Base-by-base conservation (phyloP, 495 filamentous ascomycete genomes). In the Aspergillus ostianus region DNA sequence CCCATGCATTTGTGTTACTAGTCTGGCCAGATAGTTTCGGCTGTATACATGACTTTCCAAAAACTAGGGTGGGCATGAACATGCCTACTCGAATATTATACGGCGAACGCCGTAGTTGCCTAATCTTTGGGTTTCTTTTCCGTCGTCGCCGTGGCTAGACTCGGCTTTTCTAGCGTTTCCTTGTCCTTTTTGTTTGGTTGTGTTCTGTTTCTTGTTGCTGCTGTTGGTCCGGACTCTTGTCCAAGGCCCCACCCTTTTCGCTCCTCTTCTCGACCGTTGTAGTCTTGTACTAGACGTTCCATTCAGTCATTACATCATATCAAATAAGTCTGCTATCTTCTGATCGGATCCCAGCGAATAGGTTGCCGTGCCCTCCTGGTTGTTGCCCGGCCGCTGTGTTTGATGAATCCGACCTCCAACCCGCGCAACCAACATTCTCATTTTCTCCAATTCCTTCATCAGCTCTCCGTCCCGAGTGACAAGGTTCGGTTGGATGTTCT, bases 401-500 rank as follows among this genome's bases (percentile, higher is more conserved):
- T 77, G 71, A 64, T 64, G 64, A 46, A 91, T 76, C 54, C 88
- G 77, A 3, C 80, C 88, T 3, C 84, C 82, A 26, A 93, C 87
- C 48, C 90, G 81, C 19, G 86, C 85, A 47, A 89, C 84, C 58
- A 96, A 74, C 69, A 91, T 82, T 44, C 87, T 82, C 86, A 91
- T 93, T 63, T 82, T 85, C 66, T 89, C 84, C 61, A 96, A 67
- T 71, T 95, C 91, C 46, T 79, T 75, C 61, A 85, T 84, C 21
- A 96, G 68, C 63, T 87, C 85, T n/a, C 87, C 88, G 70, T 91
- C 87, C 47, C 83, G 82, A 15, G 84, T 89, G 10, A 91, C 80
- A 18, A 96, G 74, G 71, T 93, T 95, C 21, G 87, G 86, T 65
- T 96, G 91, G 23, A 96, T 83, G 48, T 78, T 80, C 41, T 77